These are phyloP conservation scores for Chaetomium tenue DNA, from an alignment of 495 filamentous ascomycete genomes.

Conservation along the genomic window DNA sequence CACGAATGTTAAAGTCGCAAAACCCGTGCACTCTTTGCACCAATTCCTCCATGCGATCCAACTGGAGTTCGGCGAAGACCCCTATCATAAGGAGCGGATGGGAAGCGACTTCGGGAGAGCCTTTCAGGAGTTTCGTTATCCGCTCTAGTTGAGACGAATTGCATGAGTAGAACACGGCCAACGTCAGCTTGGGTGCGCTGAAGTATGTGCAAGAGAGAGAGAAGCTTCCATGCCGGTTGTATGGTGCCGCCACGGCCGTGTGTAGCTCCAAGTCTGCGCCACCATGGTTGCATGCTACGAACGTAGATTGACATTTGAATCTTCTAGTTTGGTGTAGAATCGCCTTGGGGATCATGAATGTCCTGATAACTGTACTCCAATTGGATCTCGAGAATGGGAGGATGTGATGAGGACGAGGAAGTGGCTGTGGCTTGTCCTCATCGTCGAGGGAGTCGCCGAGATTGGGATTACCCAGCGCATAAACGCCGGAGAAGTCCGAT, in stretches of 20 bases:
- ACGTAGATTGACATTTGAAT: background rate
- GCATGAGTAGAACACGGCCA: constrained; percentile 18
- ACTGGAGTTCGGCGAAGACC: constrained; percentile 25
- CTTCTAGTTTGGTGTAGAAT: background rate
- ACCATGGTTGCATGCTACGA: background rate
- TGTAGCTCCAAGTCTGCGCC: background rate
- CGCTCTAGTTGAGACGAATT: background rate
- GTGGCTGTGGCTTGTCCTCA: background rate
- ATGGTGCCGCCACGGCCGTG: background rate
- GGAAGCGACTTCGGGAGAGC: constrained; percentile 16
- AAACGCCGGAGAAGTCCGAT: too few relatives aligned
- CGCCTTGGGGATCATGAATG: background rate
- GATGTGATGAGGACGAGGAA: background rate
- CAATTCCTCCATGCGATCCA: constrained; percentile 6
- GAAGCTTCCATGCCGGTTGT: background rate
- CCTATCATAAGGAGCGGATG: constrained; percentile 23
- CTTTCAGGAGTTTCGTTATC: background rate
- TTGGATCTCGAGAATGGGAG: background rate
- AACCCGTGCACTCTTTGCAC: background rate
- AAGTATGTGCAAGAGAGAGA: background rate
- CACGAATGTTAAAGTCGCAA: background rate
- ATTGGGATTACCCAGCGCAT: too few relatives aligned
- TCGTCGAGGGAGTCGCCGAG: background rate
- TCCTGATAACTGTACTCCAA: background rate
- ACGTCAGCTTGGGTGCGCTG: constrained; percentile 16